A percentile compares a stretch with the other conserved stretches of the same genome.
Evolutionary conservation across 1,284 basidiomycete genomes (phyloP).

Genomic region (Ganoderma leucocontextum): DNA sequence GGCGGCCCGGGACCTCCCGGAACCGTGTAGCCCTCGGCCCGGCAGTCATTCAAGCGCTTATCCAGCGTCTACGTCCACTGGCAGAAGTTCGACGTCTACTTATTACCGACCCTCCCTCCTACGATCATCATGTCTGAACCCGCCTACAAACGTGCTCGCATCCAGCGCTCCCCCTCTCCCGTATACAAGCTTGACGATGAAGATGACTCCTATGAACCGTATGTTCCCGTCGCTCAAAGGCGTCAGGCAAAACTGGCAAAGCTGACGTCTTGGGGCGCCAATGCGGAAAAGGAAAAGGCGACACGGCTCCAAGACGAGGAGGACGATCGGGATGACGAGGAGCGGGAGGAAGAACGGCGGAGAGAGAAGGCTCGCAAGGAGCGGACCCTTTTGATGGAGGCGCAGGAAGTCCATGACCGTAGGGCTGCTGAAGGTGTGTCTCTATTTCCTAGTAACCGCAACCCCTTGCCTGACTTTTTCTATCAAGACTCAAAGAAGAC

Average conservation of each 20-base stretch:
- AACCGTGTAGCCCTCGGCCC: background rate
- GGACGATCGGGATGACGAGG: slow-evolving; percentile 76
- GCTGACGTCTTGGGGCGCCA: slow-evolving; percentile 68
- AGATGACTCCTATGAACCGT: slow-evolving; percentile 80
- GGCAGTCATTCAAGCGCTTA: background rate
- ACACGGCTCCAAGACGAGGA: slow-evolving; percentile 63
- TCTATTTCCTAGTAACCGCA: slow-evolving; percentile 1
- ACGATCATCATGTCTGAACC: slow-evolving; percentile 32
- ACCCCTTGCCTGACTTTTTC: slow-evolving; percentile 18
- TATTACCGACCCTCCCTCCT: background rate
- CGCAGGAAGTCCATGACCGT: slow-evolving; percentile 89
- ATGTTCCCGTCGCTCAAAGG: slow-evolving; percentile 89
- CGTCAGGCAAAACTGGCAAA: slow-evolving; percentile 84
- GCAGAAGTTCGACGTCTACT: too few species aligned
- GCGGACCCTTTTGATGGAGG: slow-evolving; percentile 87
- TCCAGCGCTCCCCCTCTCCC: slow-evolving; percentile 67
- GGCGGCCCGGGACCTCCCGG: background rate
- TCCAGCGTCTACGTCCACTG: background rate
- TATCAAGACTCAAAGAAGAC: slow-evolving; percentile 84
- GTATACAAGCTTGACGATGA: slow-evolving; percentile 69
- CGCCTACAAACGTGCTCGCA: slow-evolving; percentile 39
- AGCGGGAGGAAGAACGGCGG: slow-evolving; percentile 77
- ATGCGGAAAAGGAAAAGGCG: slow-evolving; percentile 62
- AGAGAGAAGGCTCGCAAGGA: slow-evolving; percentile 83
- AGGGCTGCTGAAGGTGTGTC: slow-evolving; percentile 82